Evolutionary conservation across 2,329 filamentous ascomycete genomes (phyloP).

Genomic region (Parastagonospora avenae): DNA sequence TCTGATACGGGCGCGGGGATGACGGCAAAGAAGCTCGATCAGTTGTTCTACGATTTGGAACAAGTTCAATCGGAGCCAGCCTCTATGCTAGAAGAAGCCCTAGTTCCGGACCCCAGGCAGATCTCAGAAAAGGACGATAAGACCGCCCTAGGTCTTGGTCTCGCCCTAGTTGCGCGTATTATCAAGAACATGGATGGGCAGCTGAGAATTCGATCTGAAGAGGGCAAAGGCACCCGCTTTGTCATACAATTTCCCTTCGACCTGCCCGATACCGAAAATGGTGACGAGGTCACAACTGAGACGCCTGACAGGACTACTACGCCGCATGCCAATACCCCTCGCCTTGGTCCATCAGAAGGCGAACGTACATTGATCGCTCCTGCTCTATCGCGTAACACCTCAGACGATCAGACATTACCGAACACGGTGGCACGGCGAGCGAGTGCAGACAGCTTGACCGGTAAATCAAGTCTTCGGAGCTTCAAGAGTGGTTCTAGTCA

Average conservation of each 20-base stretch:
- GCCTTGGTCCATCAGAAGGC: slow-evolving; percentile 36
- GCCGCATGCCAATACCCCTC: slow-evolving; percentile 17
- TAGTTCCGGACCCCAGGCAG: slow-evolving; percentile 39
- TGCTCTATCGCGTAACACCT: slow-evolving; percentile 28
- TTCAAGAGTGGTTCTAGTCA: slow-evolving; percentile 54
- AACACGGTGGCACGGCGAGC: slow-evolving; percentile 19
- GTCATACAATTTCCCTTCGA: slow-evolving; percentile 79
- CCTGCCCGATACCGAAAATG: slow-evolving; percentile 56
- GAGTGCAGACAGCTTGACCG: slow-evolving; percentile 55
- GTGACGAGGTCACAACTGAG: not conserved
- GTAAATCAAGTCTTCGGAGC: slow-evolving; percentile 56
- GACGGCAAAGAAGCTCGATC: slow-evolving; percentile 61
- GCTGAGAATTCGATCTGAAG: slow-evolving; percentile 80
- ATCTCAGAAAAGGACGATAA: slow-evolving; percentile 41
- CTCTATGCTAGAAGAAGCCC: slow-evolving; percentile 35
- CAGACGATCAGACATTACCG: slow-evolving; percentile 9
- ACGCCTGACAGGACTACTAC: slow-evolving; percentile 29
- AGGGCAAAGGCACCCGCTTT: slow-evolving; percentile 81
- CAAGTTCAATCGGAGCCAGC: slow-evolving; percentile 60
- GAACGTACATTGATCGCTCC: slow-evolving; percentile 67
- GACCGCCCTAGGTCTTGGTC: slow-evolving; percentile 73
- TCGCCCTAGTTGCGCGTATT: slow-evolving; percentile 86
- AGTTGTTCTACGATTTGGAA: slow-evolving; percentile 65
- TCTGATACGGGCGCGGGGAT: slow-evolving; percentile 76
- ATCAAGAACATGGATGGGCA: slow-evolving; percentile 92